Evolutionary conservation across 768 basidiomycete genomes (phyloP), one percentile per base, ranked within the genome.

Genomic region (Kwoniella pini): DNA sequence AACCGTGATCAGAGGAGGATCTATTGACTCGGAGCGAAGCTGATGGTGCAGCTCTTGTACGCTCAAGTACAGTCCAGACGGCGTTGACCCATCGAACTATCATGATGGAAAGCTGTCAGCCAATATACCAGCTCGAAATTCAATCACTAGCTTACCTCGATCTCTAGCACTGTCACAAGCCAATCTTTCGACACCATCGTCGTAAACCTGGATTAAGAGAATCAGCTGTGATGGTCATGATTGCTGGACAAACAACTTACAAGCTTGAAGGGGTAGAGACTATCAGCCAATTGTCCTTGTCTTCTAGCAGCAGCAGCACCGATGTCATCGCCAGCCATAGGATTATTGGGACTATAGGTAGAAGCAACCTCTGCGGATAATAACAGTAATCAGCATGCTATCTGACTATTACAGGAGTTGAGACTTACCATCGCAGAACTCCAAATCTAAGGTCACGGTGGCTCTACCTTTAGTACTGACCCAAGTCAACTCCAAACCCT

Each of bases 41-140:
- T 31, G 54, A 44, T 24, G 65, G 63, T 12, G 26, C 54, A 33
- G 57, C 62, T 39, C 68, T 61, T 21, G 74, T 63, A 5, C 66
- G 58, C 38, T 72, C 71, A 24, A 75, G 74, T 12, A 68, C 85
- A 48, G 70, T 91, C 93, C 90, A 92, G 55, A 96, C 84, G 4
- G 90, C 85, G 70, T 89, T 89, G 12, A 94, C 91, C 93, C 93
- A 96, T 77, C 88, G 85, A 52, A 91, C 87, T 75, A 45, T n/a
- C n/a, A 17, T 13, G 9, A 21, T 21, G 30, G 2, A 10, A 17
- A 36, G 33, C 7, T 7, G 17, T 56, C 54, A 56, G 42, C 43
- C 1, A 22, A n/a, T 10, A 15, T 24, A 7, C n/a, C 13, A 17
- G 11, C 21, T 24, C 24, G 43, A 26, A 12, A 36, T 19, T 21